Evolutionary conservation across 1,139 yeast genomes (phyloP), one percentile per base, ranked within the genome.

Genomic region (Debaryomycetaceae sp.): DNA sequence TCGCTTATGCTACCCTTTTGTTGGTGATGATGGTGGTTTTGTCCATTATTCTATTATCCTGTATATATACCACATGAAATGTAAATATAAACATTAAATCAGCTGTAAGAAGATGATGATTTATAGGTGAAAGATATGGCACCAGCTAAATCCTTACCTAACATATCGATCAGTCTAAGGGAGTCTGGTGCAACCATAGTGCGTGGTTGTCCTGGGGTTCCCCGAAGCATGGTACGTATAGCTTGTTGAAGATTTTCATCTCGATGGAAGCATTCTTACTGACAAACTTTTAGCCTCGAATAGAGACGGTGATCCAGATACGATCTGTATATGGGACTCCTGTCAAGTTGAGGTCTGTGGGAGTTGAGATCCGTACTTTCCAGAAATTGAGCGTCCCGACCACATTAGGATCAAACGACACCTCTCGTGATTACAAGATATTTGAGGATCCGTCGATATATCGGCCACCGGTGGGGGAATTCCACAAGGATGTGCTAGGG

Each of bases 191-290:
- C 68, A 22, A 68, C 78, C 23, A 63, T 79, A 1, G 80, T 81
- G 0, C 65, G 71, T 41, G 87, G 87, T 4, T 79, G 85, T 57
- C 85, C 87, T 1, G 87, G 87, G 0, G 78, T 82, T 0, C 78
- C 83, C 1, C 69, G 81, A 46, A 80, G 84, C 8, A 62, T 80
- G 17, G 45, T 43, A 37, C 24, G 45, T 22, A 31, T 37, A 13
- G 66, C 54, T 43, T 54, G 78, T 49, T 49, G 58, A 63, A 37
- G 63, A 59, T 45, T 45, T 34, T 22, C 13, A 36, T 13, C 9
- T 17, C 22, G 24, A n/a, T 3, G 37, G 13, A 35, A 9, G n/a
- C 17, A 9, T 8, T n/a, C 33, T 20, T 42, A 50, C 60, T 57
- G 51, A 54, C 57, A 6, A 22, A 33, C 20, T 13, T 61, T n/a